phyloP scores from a whole-genome alignment of 768 basidiomycete genomes.

The Exsudoporus frostii region DNA sequence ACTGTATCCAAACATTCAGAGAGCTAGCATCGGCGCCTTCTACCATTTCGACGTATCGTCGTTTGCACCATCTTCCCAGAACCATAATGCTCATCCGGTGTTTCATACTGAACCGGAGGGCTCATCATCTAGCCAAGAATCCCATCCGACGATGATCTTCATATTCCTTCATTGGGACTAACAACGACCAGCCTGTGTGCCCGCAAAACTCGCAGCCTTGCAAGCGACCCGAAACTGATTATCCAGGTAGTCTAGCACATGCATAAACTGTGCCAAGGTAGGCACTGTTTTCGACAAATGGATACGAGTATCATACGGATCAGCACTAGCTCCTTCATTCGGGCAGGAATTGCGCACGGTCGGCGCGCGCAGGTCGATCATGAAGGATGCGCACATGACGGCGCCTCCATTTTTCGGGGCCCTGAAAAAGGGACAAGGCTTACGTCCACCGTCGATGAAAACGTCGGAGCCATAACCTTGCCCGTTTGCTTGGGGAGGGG shows the following conservation, averaged over 20 bases:
- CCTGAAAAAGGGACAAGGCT: slow-evolving; percentile 1
- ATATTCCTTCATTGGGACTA: background rate
- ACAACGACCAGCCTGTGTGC: background rate
- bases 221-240: background rate
- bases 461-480: slow-evolving; percentile 11
- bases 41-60: slow-evolving; percentile 1
- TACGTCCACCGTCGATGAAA: background rate
- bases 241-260: background rate
- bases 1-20: background rate
- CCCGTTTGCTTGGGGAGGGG: background rate
- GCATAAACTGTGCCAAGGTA: background rate
- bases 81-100: background rate
- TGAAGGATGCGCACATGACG: slow-evolving; percentile 14
- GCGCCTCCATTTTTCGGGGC: slow-evolving; percentile 18
- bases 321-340: background rate
- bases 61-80: slow-evolving; percentile 5
- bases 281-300: background rate
- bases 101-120: slow-evolving; percentile 1
- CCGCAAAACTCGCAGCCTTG: background rate
- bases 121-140: background rate
- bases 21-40: background rate
- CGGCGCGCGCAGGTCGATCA: slow-evolving; percentile 19
- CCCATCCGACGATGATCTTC: slow-evolving; percentile 1
- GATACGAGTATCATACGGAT: background rate
- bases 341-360: background rate